Evolutionary conservation across 2,329 filamentous ascomycete species (phyloP), one percentile per base, ranked within the genome.

Genomic region (Beauveria caledonica): DNA sequence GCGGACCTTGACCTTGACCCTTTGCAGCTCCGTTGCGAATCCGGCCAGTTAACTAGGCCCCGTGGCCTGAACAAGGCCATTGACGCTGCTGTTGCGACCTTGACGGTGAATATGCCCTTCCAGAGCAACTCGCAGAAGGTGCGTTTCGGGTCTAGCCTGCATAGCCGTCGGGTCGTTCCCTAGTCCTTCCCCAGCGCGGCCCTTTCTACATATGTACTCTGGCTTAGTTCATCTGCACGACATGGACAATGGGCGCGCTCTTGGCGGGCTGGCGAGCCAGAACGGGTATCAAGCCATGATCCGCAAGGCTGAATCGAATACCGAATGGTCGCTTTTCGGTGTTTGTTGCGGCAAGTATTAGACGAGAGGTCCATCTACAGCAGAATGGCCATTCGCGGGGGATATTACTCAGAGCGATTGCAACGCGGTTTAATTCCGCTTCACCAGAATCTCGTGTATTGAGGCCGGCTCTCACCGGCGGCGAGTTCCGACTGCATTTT

Each of bases 291-390:
- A 51, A 58, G 56, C 39, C 21, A 23, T 54, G 33, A 8, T 46
- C 27, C 39, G 46, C 48, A 50, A 58, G 46, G 46, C 48, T 58
- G 56, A 50, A 44, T 58, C n/a, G 25, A 42, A 50, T 51, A 50
- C 48, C 36, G 46, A 39, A 51, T 13, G 42, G 10, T 10, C 9
- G 23, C 9, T 23, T 33, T 51, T 42, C 36, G 5, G 21, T 27
- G 29, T 45, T 39, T 19, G 27, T 53, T 39, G 40, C 25, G 8
- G 29, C 29, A 45, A 42, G 15, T 45, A 36, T 19, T 25, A 50
- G 13, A 42, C 56, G n/a, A 51, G n/a, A 44, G 21, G 11, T 21
- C n/a, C 8, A 3, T 33, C 11, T 11, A 6, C 23, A 44, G 21
- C n/a, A 23, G 25, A 42, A 9, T 25, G 19, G 11, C 29, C 17